Evolutionary conservation across 1,139 yeast species (phyloP), one percentile per base, ranked within the genome.

Genomic region (Suhomyces maxii): DNA sequence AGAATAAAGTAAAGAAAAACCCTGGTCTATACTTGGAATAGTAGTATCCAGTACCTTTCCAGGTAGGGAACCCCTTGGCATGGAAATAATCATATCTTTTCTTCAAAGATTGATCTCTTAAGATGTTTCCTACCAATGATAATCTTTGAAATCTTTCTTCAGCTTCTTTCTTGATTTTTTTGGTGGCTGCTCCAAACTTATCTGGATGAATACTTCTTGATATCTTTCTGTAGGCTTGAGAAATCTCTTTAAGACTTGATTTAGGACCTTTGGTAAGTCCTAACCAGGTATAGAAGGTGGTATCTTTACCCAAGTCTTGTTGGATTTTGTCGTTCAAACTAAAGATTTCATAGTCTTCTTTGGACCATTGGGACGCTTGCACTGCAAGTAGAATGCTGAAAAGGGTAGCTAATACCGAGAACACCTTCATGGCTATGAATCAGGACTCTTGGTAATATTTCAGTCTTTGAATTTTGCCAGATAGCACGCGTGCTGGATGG

Each of bases 71-170:
- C 3, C 99, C 99, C 55, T 84, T 80, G 35, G 79, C 73, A 47
- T 87, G 71, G 67, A 89, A 93, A 65, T 84, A 91, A 64, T 93
- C 98, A 63, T 93, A 93, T 13, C 93, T 76, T 53, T 84, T 85
- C 50, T 86, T 81, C 48, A 79, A 76, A 8, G 80, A 74, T 41
- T 80, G 78, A 48, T 74, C 78, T 51, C 90, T 73, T 49, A 91
- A 76, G 46, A 90, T 84, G 58, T 86, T 80, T 40, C 89, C 86
- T 14, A 89, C 89, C 30, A 82, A 67, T 25, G 93, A 86, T 41
- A 91, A 75, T 36, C 93, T 70, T 53, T 90, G 87, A 63, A 85
- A 91, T 42, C 86, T 76, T 49, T 76, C 80, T 57, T 77, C 82
- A 3, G 80, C 82, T 31, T 56, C 51, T 54, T 69, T 72, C 56